Evolutionary conservation across 371 early-diverging fungal species (phyloP).

Genomic region (Phascolomyces articulosus): DNA sequence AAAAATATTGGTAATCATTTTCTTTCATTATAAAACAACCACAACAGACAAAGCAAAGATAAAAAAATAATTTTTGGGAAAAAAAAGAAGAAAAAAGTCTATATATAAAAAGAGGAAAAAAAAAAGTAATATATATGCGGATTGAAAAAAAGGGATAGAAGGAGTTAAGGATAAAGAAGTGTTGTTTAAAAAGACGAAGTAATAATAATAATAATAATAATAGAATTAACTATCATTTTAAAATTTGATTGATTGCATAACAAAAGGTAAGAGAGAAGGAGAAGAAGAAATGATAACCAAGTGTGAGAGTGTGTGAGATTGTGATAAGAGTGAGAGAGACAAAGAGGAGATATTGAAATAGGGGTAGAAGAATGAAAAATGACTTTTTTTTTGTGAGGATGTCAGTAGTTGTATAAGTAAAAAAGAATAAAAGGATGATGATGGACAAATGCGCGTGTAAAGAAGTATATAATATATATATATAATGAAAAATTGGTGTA

Average conservation of each 20-base stretch:
- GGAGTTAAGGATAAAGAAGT: too few species aligned
- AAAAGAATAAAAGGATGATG: too few species aligned
- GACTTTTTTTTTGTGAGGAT: background rate
- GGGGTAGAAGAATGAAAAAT: background rate
- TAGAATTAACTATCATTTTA: too few species aligned
- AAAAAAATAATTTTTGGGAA: background rate
- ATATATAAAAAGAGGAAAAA: background rate
- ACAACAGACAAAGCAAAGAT: constrained; percentile 1
- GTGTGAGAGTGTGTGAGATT: background rate
- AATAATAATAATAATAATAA: too few species aligned
- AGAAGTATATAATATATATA: background rate
- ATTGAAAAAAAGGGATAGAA: too few species aligned
- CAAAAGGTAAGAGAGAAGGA: background rate
- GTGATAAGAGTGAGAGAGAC: background rate
- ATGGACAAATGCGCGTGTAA: constrained; percentile 2
- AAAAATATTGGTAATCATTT: constrained; percentile 1
- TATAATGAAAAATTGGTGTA: background rate
- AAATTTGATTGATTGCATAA: background rate
- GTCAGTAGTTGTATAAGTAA: too few species aligned
- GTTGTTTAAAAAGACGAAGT: too few species aligned
- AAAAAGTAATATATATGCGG: constrained; percentile 1
- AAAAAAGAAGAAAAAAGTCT: constrained; percentile 4
- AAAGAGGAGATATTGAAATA: background rate
- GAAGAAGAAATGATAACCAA: constrained; percentile 1
- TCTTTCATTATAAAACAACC: constrained; percentile 8